phyloP scores from a whole-genome alignment of 805 yeast genomes.

The Metschnikowia hibisci region DNA sequence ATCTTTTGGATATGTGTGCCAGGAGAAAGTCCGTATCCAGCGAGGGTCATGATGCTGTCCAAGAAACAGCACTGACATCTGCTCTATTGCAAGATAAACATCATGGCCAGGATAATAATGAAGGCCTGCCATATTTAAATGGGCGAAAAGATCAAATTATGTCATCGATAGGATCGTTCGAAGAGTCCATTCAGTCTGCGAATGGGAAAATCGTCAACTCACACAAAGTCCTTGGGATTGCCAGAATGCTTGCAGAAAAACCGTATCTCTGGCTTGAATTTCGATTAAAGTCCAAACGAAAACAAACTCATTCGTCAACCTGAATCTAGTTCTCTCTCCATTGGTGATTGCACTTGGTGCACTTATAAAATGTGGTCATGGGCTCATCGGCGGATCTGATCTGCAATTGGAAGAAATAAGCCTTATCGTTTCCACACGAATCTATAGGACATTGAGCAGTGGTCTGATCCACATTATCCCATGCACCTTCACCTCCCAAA shows the following conservation, averaged over 20 bases:
- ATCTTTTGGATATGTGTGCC: background rate
- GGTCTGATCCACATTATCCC: conserved; percentile 99
- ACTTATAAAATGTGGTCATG: conserved; percentile 96
- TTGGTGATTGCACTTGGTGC: conserved; percentile 88
- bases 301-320: too few species aligned
- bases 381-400: conserved; percentile 99
- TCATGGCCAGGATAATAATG: too few species aligned
- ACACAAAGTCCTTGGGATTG: background rate
- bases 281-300: background rate
- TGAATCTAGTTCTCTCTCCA: conserved; percentile 84
- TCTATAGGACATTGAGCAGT: conserved; percentile 88
- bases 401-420: conserved; percentile 94
- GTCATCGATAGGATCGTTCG: conserved; percentile 16
- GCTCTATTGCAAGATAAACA: too few species aligned
- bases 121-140: too few species aligned
- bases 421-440: conserved; percentile 80
- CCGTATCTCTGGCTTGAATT: conserved; percentile 1
- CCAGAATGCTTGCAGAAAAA: background rate
- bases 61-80: too few species aligned
- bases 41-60: background rate
- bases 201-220: background rate
- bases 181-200: conserved; percentile 7
- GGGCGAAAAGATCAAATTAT: conserved; percentile 4
- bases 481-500: conserved; percentile 93
- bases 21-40: background rate